Base-by-base conservation (phyloP, 75 land plant species). In the Pinus taeda region DNA sequence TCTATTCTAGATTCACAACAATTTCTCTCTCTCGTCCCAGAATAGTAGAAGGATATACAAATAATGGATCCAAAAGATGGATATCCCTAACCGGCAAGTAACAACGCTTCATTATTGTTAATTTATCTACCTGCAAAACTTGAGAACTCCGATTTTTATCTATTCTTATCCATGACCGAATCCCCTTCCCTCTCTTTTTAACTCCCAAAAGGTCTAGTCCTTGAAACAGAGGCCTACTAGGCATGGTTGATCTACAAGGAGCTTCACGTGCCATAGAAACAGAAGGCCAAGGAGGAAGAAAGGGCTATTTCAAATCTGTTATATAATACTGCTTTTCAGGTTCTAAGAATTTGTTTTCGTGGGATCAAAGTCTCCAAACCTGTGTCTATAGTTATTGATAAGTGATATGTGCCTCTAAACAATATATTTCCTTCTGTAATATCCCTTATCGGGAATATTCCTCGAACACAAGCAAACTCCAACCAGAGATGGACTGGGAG, bases 11-110 rank as follows among this genome's bases (percentile, higher is more conserved):
- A 74, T 97, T 97, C 8, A 97, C 93, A 36, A 97, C 99, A 74
- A 97, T 97, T 33, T 98, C 99, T 76, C 88, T 90, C 86, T 97
- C 99, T 55, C 99, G 83, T 7, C 99, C 99, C 6, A 97, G 86
- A 64, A 97, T 91, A 17, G 99, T 95, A 4, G 98, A 92, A 29
- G 98, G 99, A 71, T 97, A 97, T 17, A 97, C 96, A 83, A 97
- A 95, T 14, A 93, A 77, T 7, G 98, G 99, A 74, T 97, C 99
- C 11, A 97, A 89, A 6, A 97, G 84, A 30, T 98, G 92, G 56
- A 97, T 83, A 71, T 97, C 99, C 7, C 99, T 90, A 22, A 98
- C 98, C 20, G 99, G 99, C 33, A 97, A 89, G 76, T 95, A 93
- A 77, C 99, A 97, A 11, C 99, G 88, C 36, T 95, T 89, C 99